These are phyloP conservation scores for Colletotrichum liriopes DNA, from an alignment of 2,329 filamentous ascomycete species.

Conservation along the genomic window DNA sequence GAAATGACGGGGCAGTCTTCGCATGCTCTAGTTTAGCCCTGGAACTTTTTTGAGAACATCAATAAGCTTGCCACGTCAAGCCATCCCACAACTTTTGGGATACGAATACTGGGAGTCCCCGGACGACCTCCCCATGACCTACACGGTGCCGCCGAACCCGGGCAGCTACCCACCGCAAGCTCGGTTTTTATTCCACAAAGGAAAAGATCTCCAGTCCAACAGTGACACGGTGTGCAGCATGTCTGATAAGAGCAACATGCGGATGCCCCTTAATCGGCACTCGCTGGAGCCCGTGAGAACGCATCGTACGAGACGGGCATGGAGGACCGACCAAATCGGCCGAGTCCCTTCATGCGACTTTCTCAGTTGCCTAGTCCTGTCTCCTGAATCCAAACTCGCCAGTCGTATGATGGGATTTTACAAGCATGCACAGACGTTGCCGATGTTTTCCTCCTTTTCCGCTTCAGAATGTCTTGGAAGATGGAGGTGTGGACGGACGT, in stretches of 20 bases:
- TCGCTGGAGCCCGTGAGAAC: background rate
- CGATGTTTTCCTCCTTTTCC: background rate
- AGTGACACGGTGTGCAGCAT: background rate
- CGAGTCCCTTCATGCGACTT: background rate
- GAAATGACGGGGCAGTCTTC: conserved; percentile 20
- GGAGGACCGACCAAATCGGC: background rate
- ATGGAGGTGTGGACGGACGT: background rate
- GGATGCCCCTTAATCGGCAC: background rate
- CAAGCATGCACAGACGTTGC: background rate
- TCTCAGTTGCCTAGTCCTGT: background rate
- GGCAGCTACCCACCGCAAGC: background rate
- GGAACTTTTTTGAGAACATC: conserved; percentile 22
- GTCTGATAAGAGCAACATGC: background rate
- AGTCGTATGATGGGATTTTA: background rate
- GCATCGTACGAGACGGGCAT: background rate
- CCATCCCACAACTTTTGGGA: background rate
- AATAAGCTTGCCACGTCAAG: conserved; percentile 40
- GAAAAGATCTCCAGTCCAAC: background rate
- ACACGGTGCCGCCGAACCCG: background rate
- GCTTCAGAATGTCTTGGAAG: conserved; percentile 6
- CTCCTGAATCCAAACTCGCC: background rate
- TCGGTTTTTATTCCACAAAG: no score
- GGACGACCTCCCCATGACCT: background rate
- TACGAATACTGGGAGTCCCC: background rate
- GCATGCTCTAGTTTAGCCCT: conserved; percentile 17